These are phyloP conservation scores for Nigrospora sphaerica DNA, from an alignment of 2,329 filamentous ascomycete species.

Conservation along the genomic window DNA sequence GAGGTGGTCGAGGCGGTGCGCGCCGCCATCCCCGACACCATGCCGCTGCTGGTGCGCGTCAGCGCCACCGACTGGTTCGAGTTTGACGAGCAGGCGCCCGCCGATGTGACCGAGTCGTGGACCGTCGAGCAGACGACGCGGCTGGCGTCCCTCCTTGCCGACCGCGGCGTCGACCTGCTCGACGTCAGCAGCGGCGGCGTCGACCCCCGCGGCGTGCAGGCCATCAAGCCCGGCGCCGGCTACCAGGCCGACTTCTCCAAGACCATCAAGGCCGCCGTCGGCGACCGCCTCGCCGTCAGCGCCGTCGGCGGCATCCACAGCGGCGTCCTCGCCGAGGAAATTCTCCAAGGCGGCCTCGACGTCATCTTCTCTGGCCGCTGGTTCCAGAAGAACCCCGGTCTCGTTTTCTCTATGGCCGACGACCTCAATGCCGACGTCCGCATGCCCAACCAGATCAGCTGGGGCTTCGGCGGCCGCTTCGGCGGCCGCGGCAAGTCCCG, in stretches of 20 bases:
- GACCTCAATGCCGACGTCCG: constrained; percentile 40
- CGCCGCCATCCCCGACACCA: constrained; percentile 50
- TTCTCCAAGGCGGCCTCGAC: constrained; percentile 39
- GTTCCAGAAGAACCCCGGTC: constrained; percentile 52
- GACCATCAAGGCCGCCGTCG: constrained; percentile 58
- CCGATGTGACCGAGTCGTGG: constrained; percentile 45
- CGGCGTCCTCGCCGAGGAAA: constrained; percentile 36
- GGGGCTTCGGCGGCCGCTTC: constrained; percentile 41
- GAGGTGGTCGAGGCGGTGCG: constrained; percentile 61
- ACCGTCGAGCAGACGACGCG: constrained; percentile 50
- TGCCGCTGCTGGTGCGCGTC: constrained; percentile 64
- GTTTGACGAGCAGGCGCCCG: constrained; percentile 29
- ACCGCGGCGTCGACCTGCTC: constrained; percentile 60
- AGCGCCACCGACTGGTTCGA: constrained; percentile 65
- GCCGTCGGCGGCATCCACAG: constrained; percentile 42
- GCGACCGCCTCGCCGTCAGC: constrained; percentile 50
- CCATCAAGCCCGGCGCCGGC: constrained; percentile 41
- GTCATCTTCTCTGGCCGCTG: constrained; percentile 40
- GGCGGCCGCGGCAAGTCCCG: background rate
- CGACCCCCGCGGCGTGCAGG: constrained; percentile 28
- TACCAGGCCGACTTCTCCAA: constrained; percentile 63
- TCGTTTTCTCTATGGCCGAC: constrained; percentile 49
- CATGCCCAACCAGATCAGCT: constrained; percentile 46
- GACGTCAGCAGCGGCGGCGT: constrained; percentile 61
- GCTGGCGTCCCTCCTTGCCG: constrained; percentile 53